Conservation (phyloP, 345 rosid genomes). For the Limnanthes douglasii region DNA sequence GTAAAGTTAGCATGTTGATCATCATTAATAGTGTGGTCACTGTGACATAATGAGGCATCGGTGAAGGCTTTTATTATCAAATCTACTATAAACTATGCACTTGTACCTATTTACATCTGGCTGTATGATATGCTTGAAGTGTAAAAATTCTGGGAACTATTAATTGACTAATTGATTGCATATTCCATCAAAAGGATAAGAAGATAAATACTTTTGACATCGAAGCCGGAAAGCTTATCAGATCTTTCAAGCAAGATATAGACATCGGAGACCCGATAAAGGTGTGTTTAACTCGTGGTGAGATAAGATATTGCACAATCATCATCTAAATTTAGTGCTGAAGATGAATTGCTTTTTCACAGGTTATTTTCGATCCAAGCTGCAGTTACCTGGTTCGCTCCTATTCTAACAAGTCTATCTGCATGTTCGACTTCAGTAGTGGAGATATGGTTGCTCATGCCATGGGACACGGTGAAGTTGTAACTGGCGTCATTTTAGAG, state of each 20-base stretch:
- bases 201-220: constrained; percentile 51
- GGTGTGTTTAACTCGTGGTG: constrained; percentile 35
- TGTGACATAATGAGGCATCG: constrained; percentile 2
- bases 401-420: constrained; percentile 58
- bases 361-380: constrained; percentile 79
- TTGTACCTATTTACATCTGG: no score
- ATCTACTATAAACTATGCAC: no score
- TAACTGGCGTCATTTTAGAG: constrained; percentile 71
- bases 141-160: no score
- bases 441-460: constrained; percentile 64
- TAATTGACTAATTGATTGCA: background rate
- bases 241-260: constrained; percentile 59
- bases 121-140: no score
- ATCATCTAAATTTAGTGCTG: constrained; percentile 9
- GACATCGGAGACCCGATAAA: constrained; percentile 68
- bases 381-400: constrained; percentile 57
- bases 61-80: background rate
- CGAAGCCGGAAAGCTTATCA: constrained; percentile 46
- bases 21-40: constrained; percentile 3
- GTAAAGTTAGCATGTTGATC: constrained; percentile 18
- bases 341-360: constrained; percentile 11
- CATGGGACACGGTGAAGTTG: constrained; percentile 62
- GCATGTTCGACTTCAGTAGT: constrained; percentile 39
- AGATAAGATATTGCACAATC: constrained; percentile 4
- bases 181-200: constrained; percentile 39